Base-by-base conservation (phyloP, 345 rosid genomes). In the Brassica juncea region DNA sequence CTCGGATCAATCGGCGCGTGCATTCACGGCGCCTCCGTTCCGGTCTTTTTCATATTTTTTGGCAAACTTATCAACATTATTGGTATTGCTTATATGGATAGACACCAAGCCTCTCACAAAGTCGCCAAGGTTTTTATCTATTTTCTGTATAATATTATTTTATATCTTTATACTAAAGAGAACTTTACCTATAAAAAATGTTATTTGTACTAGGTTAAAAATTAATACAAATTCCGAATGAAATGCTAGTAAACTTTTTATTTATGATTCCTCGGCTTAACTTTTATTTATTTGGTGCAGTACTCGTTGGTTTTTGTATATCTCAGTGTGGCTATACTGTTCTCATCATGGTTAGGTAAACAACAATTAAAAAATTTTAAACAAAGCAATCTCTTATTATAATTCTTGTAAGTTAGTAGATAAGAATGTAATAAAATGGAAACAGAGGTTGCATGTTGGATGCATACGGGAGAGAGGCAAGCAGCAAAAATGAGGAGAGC, bases 381-480 rank as follows among this genome's bases (percentile, higher is more conserved):
- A 59, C 25, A 2, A 32, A 15, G 16, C 15, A 39, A 16, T 27
- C 19, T 23, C 23, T 15, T 11, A 37, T 37, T 19, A 2, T 58
- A 15, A n/a, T 59, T 42, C 16, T 39, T 30, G 5, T n/a, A 52
- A 52, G 58, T 14, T 14, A n/a, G 14, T n/a, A 12, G 10, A 28
- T 19, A 10, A 19, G 8, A 10, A 8, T 8, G 15, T 10, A 8
- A 1, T 14, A 6, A 14, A 59, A 67, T 54, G 28, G 15, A 70
- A 68, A 63, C 66, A 95, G 99, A 95, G 97, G 99, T 95, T 74
- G 93, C 89, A 49, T 95, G 98, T 72, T 95, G 99, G 99, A 95
- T 95, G 99, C 89, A 95, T 66, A 93, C 94, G 0, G 99, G 98
- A 49, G 99, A 95, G 71, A 74, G 99, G 78, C 99, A 93, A 54